phyloP scores from a whole-genome alignment of 108 stramenopile species.

The Mediolabrus comicus region DNA sequence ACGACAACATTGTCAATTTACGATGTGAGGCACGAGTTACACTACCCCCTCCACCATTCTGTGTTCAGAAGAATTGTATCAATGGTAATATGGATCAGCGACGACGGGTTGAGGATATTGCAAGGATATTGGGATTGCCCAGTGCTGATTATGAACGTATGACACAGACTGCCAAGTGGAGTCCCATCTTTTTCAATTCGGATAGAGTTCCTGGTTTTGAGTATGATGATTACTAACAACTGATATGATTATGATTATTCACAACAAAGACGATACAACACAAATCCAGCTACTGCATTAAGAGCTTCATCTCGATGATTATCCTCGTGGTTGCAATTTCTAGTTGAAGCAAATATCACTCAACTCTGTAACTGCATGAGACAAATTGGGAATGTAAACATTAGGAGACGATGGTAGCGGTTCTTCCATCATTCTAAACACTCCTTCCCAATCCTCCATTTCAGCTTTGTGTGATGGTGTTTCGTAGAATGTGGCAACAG shows the following conservation, averaged over 20 bases:
- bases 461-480: conserved; percentile 26
- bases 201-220: conserved; percentile 41
- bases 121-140: conserved; percentile 23
- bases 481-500: conserved; percentile 35
- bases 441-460: conserved; percentile 33
- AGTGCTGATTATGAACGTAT: conserved; percentile 12
- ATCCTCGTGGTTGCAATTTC: no score
- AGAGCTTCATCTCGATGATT: no score
- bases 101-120: conserved; percentile 23
- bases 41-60: conserved; percentile 42
- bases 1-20: conserved; percentile 23
- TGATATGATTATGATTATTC: no score
- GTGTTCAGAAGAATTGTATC: conserved; percentile 39
- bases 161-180: conserved; percentile 32
- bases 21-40: conserved; percentile 37
- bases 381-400: conserved; percentile 29
- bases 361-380: conserved; percentile 35
- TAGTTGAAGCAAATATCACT: conserved; percentile 41
- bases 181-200: conserved; percentile 45
- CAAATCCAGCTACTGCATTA: no score
- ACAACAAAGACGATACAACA: no score
- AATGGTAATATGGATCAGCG: conserved; percentile 47
- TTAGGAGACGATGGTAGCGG: conserved; percentile 30
- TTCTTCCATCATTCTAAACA: conserved; percentile 37
- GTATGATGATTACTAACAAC: conserved; percentile 7